phyloP scores from a whole-genome alignment of 306 rosid species.

The Begonia peltatifolia region DNA sequence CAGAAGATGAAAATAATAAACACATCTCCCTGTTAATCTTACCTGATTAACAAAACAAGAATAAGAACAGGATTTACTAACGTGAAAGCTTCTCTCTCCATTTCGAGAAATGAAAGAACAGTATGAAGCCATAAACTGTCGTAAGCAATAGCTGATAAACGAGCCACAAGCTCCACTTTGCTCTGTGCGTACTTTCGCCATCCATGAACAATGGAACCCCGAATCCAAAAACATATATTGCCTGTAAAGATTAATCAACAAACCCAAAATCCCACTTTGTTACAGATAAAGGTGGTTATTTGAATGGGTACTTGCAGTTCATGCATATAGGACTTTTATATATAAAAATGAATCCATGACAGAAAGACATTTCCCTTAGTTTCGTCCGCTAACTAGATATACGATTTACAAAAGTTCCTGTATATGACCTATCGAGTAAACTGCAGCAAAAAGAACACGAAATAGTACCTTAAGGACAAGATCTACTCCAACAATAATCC shows the following conservation, averaged over 20 bases:
- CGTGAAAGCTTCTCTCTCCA: conserved; percentile 74
- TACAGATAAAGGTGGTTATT: too few relatives aligned
- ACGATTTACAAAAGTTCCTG: too few relatives aligned
- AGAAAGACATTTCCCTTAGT: too few relatives aligned
- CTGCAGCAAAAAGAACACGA: neutral
- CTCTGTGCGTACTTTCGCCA: conserved; percentile 18
- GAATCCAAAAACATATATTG: conserved; percentile 60
- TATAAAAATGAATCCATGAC: too few relatives aligned
- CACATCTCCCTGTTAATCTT: conserved; percentile 8
- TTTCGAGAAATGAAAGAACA: conserved; percentile 58
- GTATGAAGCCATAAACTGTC: conserved; percentile 58
- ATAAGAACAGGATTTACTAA: conserved; percentile 20
- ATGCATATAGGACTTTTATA: too few relatives aligned
- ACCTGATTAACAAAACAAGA: neutral
- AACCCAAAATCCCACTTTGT: too few relatives aligned
- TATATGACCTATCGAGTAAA: too few relatives aligned
- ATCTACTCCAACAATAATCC: conserved; percentile 44
- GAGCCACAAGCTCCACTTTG: conserved; percentile 61
- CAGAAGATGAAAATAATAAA: conserved; percentile 14
- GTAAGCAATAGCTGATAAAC: conserved; percentile 40
- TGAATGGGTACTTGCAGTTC: too few relatives aligned
- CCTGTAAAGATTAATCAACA: conserved; percentile 12
- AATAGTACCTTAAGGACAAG: conserved; percentile 50
- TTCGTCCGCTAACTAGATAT: too few relatives aligned
- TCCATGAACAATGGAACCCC: conserved; percentile 45